phyloP scores from a whole-genome alignment of 73 alveolate species.

The Paramecium caudatum region DNA sequence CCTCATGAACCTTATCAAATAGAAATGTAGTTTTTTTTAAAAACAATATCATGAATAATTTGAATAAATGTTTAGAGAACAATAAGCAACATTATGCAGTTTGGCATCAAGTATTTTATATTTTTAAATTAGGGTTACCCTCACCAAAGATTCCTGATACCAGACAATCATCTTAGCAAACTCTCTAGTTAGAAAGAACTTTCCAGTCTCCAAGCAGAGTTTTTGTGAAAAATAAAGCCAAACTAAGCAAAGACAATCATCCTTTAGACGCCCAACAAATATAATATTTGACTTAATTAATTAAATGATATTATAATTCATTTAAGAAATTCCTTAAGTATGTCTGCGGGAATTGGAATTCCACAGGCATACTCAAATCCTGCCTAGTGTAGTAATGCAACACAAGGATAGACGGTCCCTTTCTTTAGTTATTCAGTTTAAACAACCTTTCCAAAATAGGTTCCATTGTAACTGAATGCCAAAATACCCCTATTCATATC shows the following conservation, averaged over 20 bases:
- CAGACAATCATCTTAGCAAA: not conserved
- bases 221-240: constrained; percentile 13
- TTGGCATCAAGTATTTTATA: not conserved
- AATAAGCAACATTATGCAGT: not conserved
- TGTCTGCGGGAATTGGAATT: not conserved
- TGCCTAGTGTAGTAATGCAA: constrained; percentile 81
- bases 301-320: constrained; percentile 43
- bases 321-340: not conserved
- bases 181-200: not conserved
- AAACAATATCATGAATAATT: constrained; percentile 14
- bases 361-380: constrained; percentile 73
- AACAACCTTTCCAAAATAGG: constrained; percentile 81
- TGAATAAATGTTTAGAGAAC: not conserved
- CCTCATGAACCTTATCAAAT: not conserved
- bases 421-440: constrained; percentile 72
- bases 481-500: constrained; percentile 84
- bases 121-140: not conserved
- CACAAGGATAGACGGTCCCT: constrained; percentile 86
- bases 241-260: not conserved
- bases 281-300: constrained; percentile 54
- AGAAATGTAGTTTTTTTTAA: constrained; percentile 25
- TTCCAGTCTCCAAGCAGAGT: constrained; percentile 27
- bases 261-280: constrained; percentile 22
- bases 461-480: constrained; percentile 78
- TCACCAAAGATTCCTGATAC: constrained; percentile 2